These are phyloP conservation scores for Suhomyces sp. DNA, from an alignment of 805 yeast genomes.

Conservation along the genomic window DNA sequence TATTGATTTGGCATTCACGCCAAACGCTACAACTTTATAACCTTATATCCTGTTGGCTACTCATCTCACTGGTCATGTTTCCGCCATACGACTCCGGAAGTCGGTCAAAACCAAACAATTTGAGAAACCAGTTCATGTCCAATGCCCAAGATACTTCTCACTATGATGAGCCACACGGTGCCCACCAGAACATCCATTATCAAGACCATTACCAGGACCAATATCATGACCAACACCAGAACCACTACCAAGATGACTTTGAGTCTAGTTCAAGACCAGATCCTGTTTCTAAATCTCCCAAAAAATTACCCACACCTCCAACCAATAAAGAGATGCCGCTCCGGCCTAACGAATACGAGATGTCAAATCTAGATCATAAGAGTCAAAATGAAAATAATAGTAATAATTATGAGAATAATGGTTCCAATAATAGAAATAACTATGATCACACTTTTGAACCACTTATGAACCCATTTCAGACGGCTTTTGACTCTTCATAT, in stretches of 20 bases:
- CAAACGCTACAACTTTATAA: too few relatives aligned
- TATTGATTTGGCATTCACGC: too few relatives aligned
- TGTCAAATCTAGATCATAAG: background rate
- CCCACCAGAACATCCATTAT: background rate
- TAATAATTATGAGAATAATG: too few relatives aligned
- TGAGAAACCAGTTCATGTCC: conserved; percentile 16
- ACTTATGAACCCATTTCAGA: conserved; percentile 5
- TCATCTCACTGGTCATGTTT: background rate
- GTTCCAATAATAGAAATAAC: too few relatives aligned
- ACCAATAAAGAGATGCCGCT: conserved; percentile 2
- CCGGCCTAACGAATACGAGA: conserved; percentile 10
- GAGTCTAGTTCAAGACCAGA: background rate
- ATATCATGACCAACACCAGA: background rate
- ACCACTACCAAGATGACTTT: conserved; percentile 5
- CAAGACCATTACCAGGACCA: too few relatives aligned
- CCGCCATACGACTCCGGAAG: background rate
- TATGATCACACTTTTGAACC: background rate
- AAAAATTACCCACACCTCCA: conserved; percentile 2
- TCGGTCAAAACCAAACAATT: background rate
- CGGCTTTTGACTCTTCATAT: conserved; percentile 3
- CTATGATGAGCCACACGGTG: background rate
- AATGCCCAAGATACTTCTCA: conserved; percentile 11
- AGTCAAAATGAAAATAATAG: too few relatives aligned
- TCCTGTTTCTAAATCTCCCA: background rate
- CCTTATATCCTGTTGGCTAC: too few relatives aligned